Evolutionary conservation across 768 basidiomycete genomes (phyloP), one percentile per base, ranked within the genome.

Genomic region (Auriscalpium orientale): DNA sequence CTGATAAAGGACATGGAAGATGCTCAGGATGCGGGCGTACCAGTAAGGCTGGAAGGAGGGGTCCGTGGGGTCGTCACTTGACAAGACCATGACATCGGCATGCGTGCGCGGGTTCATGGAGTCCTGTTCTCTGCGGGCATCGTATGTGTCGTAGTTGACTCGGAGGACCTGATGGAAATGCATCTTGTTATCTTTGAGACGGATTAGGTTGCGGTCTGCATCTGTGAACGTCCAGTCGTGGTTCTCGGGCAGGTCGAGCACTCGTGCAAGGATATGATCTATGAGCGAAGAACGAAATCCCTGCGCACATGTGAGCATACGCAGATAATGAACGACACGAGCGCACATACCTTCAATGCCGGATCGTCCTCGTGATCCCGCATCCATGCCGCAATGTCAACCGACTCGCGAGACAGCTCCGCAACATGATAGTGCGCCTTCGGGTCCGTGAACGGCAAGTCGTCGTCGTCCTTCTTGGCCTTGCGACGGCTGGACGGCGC

Each of bases 111-210:
- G 69, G 46, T 78, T 77, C 53, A 80, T 62, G 0, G 66, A 56
- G 56, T 81, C 77, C 55, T 78, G 74, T 3, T 59, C 64, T 0
- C 72, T 64, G 15, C 71, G 68, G 15, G 74, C 38, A 60, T 79
- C 72, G 60, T 78, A 79, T 0, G 72, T 74, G 0, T 76, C 76
- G 58, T 73, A 75, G 58, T 74, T 72, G 49, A 76, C 48, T 0
- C 66, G 67, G 4, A 74, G 21, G 4, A 63, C 60, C 45, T 66
- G 65, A 62, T 74, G 71, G 6, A 5, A 20, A 49, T 64, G 76
- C 28, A 73, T 63, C 48, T 22, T 59, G 63, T 67, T 67, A 48
- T 58, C 49, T 4, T 46, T 56, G 43, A 67, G 58, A 3, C 35
- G 28, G 8, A 67, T 46, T 0, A 40, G 7, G 15, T 51, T 1